Conservation (phyloP, 495 filamentous ascomycete species). For the Xylaria longipes region DNA sequence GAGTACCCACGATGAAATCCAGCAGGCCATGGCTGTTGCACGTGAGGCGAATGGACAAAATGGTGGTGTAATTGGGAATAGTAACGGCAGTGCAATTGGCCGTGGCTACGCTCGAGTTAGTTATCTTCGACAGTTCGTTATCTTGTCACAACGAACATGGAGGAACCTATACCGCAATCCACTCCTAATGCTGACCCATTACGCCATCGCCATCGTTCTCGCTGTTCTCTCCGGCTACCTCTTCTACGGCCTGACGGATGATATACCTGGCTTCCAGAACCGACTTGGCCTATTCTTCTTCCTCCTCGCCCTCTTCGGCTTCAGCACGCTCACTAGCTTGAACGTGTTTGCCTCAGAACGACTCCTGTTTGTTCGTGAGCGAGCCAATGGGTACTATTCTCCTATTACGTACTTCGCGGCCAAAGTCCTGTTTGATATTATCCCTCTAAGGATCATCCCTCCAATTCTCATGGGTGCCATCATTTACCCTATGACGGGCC, state of each 20-base stretch:
- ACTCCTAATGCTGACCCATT: conserved; percentile 98
- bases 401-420: conserved; percentile 95
- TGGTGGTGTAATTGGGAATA: conserved; percentile 51
- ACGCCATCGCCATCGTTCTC: conserved; percentile 95
- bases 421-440: conserved; percentile 94
- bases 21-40: conserved; percentile 65
- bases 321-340: conserved; percentile 91
- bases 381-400: conserved; percentile 97
- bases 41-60: conserved; percentile 70
- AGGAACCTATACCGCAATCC: conserved; percentile 97
- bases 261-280: conserved; percentile 98
- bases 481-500: conserved; percentile 97
- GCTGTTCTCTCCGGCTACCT: conserved; percentile 93
- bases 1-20: conserved; percentile 82
- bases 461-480: conserved; percentile 97
- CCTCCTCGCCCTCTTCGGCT: conserved; percentile 92
- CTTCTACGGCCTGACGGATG: conserved; percentile 94
- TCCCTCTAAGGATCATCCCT: conserved; percentile 90
- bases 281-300: conserved; percentile 99
- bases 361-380: conserved; percentile 89
- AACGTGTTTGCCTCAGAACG: conserved; percentile 94
- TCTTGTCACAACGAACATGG: conserved; percentile 92
- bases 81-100: conserved; percentile 58
- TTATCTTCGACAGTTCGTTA: conserved; percentile 79
- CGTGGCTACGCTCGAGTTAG: conserved; percentile 85